A percentile compares a stretch with the other conserved stretches of the same genome.
These are phyloP conservation scores for Chlamydomonas sp. DNA, from an alignment of 139 green algal species.

Conservation along the genomic window DNA sequence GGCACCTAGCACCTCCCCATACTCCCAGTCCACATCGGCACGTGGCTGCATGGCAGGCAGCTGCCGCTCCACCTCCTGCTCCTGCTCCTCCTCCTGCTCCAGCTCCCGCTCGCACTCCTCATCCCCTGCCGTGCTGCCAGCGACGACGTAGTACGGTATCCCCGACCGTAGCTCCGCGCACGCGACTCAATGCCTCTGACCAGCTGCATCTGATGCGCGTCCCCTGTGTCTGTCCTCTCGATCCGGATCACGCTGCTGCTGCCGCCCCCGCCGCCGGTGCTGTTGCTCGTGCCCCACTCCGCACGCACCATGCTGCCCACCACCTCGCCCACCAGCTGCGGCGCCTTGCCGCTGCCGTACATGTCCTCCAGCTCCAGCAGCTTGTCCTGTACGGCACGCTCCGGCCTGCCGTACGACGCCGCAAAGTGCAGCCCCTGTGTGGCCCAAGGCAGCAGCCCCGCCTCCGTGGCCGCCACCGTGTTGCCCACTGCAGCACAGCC, in stretches of 20 bases:
- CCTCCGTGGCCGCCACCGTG: slow-evolving; percentile 50
- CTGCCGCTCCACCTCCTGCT: slow-evolving; percentile 59
- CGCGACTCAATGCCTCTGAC: not conserved
- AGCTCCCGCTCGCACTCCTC: slow-evolving; percentile 65
- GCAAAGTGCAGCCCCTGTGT: slow-evolving; percentile 58
- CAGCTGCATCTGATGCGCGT: no score
- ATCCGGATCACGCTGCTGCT: no score
- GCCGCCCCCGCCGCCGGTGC: no score
- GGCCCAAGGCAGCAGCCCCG: slow-evolving; percentile 32
- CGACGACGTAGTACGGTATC: not conserved
- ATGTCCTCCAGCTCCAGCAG: slow-evolving; percentile 33
- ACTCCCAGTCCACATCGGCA: slow-evolving; percentile 48
- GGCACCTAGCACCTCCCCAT: not conserved
- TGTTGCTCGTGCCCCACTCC: no score
- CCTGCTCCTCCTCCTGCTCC: slow-evolving; percentile 60
- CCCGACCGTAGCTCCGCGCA: not conserved
- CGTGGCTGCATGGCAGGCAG: not conserved
- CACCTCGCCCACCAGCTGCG: not conserved
- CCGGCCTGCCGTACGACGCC: slow-evolving; percentile 4
- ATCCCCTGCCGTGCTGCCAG: slow-evolving; percentile 20
- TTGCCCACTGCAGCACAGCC: slow-evolving; percentile 55
- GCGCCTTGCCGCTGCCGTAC: slow-evolving; percentile 24
- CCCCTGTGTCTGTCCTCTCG: not conserved
- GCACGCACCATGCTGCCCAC: not conserved
- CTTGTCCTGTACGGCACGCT: slow-evolving; percentile 44